phyloP scores from a whole-genome alignment of 2,329 filamentous ascomycete species.

The Chaetomium sp. region DNA sequence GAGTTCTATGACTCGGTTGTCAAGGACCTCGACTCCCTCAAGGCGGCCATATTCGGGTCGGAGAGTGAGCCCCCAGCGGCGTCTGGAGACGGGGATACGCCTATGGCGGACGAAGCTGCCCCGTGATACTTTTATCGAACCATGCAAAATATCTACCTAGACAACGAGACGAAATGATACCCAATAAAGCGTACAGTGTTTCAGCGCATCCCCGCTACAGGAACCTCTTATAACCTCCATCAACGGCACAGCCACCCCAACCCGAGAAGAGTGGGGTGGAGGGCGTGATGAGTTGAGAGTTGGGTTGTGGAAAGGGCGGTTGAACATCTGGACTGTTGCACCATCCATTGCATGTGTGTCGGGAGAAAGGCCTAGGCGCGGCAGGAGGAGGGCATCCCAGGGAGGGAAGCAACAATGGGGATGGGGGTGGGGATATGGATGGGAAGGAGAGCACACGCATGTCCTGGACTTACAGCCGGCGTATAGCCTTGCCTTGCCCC shows the following conservation, averaged over 20 bases:
- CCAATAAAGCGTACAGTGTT: background rate
- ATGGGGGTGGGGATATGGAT: background rate
- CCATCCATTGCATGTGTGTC: too few relatives aligned
- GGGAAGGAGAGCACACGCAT: background rate
- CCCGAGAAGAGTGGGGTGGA: background rate
- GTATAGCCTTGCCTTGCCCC: too few relatives aligned
- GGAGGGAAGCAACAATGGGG: background rate
- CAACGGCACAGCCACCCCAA: background rate
- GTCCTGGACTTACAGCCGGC: background rate
- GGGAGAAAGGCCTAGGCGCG: too few relatives aligned
- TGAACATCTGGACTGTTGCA: background rate
- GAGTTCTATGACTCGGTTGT: slow-evolving; percentile 55
- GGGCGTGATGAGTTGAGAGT: background rate
- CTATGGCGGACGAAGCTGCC: slow-evolving; percentile 27
- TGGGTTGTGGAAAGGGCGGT: background rate
- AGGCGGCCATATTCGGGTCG: slow-evolving; percentile 24
- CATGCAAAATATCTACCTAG: background rate
- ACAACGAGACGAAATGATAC: slow-evolving; percentile 18
- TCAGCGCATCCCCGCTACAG: background rate
- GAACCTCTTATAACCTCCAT: background rate
- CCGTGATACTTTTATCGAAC: background rate
- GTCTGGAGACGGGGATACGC: slow-evolving; percentile 27
- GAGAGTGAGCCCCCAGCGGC: slow-evolving; percentile 7
- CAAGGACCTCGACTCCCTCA: slow-evolving; percentile 20
- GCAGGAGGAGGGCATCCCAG: background rate